Evolutionary conservation across 306 rosid species (phyloP).

Genomic region (Corylus avellana): DNA sequence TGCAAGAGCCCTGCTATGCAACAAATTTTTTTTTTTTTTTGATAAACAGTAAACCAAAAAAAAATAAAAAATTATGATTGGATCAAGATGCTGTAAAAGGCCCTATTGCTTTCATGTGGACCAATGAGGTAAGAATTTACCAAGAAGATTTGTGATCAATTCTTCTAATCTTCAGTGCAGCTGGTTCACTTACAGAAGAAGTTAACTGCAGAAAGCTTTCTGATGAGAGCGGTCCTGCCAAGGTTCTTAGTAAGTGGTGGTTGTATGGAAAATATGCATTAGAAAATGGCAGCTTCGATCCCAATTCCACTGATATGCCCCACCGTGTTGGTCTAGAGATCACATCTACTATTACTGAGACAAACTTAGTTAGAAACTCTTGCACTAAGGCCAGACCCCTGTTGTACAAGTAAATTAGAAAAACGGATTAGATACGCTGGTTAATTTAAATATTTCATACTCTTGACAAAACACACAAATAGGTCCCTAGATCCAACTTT

Average conservation of each 20-base stretch:
- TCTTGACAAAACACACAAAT: no score
- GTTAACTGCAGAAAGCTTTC: slow-evolving; percentile 21
- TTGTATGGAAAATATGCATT: slow-evolving; percentile 42
- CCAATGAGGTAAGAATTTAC: slow-evolving; percentile 32
- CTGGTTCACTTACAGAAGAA: slow-evolving; percentile 8
- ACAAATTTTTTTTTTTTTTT: background rate
- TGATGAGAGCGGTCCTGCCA: slow-evolving; percentile 36
- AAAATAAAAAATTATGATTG: slow-evolving; percentile 8
- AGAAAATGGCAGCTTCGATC: slow-evolving; percentile 38
- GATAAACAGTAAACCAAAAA: no score
- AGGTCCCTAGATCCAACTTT: no score
- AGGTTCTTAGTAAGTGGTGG: slow-evolving; percentile 29
- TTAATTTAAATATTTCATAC: background rate
- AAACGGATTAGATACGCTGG: background rate
- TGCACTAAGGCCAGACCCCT: slow-evolving; percentile 42
- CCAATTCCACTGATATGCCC: slow-evolving; percentile 34
- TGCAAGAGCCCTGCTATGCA: slow-evolving; percentile 41
- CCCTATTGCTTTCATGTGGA: slow-evolving; percentile 17
- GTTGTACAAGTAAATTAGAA: slow-evolving; percentile 1
- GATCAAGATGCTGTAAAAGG: slow-evolving; percentile 16
- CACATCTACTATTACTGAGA: slow-evolving; percentile 29
- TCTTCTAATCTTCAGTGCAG: slow-evolving; percentile 10
- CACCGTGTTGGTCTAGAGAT: slow-evolving; percentile 38
- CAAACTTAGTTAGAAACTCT: slow-evolving; percentile 30
- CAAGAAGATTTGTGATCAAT: slow-evolving; percentile 42